Conservation (phyloP, 2,329 filamentous ascomycete species). For the Aspergillus piperis region DNA sequence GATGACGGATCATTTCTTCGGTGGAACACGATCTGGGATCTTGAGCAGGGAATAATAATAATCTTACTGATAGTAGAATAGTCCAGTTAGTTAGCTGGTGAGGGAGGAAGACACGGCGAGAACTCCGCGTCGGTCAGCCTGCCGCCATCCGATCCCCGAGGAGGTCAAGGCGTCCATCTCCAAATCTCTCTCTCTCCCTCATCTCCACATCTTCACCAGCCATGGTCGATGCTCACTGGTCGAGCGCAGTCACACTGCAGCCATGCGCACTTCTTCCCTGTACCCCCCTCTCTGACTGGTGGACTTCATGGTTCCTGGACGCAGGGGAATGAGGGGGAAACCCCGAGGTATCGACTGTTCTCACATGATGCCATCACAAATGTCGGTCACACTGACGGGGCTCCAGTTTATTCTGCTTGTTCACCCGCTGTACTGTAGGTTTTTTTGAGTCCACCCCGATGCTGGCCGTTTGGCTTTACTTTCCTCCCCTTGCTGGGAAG, state of each 20-base stretch:
- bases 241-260: slow-evolving; percentile 4
- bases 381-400: slow-evolving; percentile 13
- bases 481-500: background rate
- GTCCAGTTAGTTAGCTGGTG: no score
- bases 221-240: background rate
- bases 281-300: background rate
- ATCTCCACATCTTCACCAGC: background rate
- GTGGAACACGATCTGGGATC: no score
- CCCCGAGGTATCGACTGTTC: background rate
- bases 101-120: background rate
- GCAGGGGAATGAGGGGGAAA: slow-evolving; percentile 2
- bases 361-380: slow-evolving; percentile 26
- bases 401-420: background rate
- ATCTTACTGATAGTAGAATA: no score
- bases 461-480: background rate
- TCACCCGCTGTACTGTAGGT: background rate
- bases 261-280: background rate
- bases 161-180: background rate
- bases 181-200: background rate
- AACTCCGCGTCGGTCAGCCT: background rate
- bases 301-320: slow-evolving; percentile 1
- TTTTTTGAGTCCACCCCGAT: background rate
- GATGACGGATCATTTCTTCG: no score
- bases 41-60: no score
- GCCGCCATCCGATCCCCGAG: background rate